These are phyloP conservation scores for Cinchona pubescens DNA, from an alignment of 257 asterid genomes.

Conservation along the genomic window DNA sequence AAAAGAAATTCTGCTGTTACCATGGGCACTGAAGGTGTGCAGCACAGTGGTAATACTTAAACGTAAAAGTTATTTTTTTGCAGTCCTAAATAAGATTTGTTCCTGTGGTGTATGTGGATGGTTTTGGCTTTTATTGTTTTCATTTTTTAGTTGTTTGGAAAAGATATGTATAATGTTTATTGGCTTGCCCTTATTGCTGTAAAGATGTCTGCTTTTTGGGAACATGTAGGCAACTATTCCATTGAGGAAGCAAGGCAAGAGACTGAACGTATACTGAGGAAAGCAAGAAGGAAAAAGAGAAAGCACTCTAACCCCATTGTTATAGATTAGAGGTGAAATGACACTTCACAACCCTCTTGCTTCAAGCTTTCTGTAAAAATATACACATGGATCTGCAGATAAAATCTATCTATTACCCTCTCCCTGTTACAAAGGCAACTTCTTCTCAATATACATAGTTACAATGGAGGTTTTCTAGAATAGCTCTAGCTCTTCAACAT, in stretches of 20 bases:
- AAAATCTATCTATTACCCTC: background rate
- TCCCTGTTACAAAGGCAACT: background rate
- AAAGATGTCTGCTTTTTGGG: slow-evolving; percentile 14
- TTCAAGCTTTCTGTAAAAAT: slow-evolving; percentile 2
- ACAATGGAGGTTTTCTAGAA: background rate
- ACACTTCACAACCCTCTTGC: background rate
- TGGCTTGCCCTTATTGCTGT: slow-evolving; percentile 6
- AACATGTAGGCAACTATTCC: slow-evolving; percentile 34
- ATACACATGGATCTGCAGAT: background rate
- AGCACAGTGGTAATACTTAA: background rate
- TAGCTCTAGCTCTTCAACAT: background rate
- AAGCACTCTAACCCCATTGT: slow-evolving; percentile 56
- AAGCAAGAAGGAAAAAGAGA: slow-evolving; percentile 88
- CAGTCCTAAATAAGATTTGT: background rate
- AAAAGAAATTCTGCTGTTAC: background rate
- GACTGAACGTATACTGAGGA: slow-evolving; percentile 68
- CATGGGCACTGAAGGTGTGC: background rate
- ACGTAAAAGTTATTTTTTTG: background rate
- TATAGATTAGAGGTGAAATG: slow-evolving; percentile 57
- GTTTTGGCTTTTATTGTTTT: background rate
- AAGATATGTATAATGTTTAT: background rate
- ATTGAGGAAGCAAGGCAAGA: slow-evolving; percentile 54
- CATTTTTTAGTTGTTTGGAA: background rate
- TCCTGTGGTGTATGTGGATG: background rate
- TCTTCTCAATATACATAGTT: background rate